Evolutionary conservation across 2,329 filamentous ascomycete genomes (phyloP).

Genomic region (Fusarium poae): DNA sequence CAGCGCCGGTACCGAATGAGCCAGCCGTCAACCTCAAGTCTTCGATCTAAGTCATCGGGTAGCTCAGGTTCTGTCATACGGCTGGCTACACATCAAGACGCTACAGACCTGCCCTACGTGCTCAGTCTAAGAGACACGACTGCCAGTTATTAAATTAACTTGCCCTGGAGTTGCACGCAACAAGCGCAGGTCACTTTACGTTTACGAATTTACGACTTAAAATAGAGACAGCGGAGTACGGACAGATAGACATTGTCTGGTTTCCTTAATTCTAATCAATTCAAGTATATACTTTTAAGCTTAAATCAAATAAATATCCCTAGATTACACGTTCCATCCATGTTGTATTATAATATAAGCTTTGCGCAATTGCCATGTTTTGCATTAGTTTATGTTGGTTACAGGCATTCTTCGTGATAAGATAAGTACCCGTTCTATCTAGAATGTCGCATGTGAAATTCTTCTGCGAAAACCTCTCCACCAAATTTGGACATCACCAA

Average conservation of each 20-base stretch:
- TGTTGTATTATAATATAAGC: background rate
- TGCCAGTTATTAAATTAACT: conserved; percentile 43
- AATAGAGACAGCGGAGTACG: conserved; percentile 19
- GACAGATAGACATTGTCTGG: conserved; percentile 21
- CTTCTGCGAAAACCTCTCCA: conserved; percentile 35
- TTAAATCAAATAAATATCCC: background rate
- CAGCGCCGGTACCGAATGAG: conserved; percentile 57
- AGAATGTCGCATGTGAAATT: conserved; percentile 46
- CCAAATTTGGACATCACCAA: conserved; percentile 33
- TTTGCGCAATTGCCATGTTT: background rate
- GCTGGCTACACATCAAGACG: conserved; percentile 57
- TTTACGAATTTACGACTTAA: conserved; percentile 47
- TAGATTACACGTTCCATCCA: background rate
- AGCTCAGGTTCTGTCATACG: conserved; percentile 63
- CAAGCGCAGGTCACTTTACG: conserved; percentile 25
- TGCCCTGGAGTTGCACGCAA: conserved; percentile 11
- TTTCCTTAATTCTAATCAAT: conserved; percentile 45
- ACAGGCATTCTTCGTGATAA: conserved; percentile 36
- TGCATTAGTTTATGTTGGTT: background rate
- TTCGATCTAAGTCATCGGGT: conserved; percentile 55
- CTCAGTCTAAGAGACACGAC: conserved; percentile 53
- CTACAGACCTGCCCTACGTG: conserved; percentile 54
- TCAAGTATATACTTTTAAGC: conserved; percentile 18
- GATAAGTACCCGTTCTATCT: conserved; percentile 37
- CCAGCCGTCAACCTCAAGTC: conserved; percentile 56